Evolutionary conservation across 208 protist species (phyloP).

Genomic region (Crithidia bombi): DNA sequence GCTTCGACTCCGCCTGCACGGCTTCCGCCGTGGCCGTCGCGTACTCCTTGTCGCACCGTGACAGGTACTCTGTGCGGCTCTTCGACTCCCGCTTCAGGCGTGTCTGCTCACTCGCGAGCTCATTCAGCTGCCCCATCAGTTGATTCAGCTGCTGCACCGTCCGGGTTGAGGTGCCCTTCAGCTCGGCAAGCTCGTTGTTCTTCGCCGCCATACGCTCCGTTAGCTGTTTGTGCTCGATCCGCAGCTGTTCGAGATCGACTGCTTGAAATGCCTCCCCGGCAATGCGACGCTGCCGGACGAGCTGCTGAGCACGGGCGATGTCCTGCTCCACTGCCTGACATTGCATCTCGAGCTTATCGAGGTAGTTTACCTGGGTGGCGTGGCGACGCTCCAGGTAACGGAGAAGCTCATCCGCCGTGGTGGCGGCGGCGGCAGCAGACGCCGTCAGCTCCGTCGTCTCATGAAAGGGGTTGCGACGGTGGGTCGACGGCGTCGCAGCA

Average conservation of each 20-base stretch:
- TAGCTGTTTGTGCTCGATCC: slow-evolving; percentile 96
- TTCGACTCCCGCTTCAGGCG: slow-evolving; percentile 87
- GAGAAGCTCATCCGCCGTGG: slow-evolving; percentile 85
- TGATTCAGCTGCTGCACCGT: slow-evolving; percentile 93
- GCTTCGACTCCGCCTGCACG: slow-evolving; percentile 66
- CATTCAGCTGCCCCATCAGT: slow-evolving; percentile 88
- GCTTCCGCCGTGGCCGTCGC: slow-evolving; percentile 71
- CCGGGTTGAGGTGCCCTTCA: slow-evolving; percentile 95
- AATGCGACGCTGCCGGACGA: slow-evolving; percentile 89
- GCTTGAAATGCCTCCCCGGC: slow-evolving; percentile 93
- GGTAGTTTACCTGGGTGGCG: slow-evolving; percentile 65
- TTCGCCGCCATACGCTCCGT: slow-evolving; percentile 94
- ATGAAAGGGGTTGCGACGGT: not conserved
- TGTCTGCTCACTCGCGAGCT: slow-evolving; percentile 82
- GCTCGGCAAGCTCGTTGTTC: slow-evolving; percentile 92
- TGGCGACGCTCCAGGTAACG: slow-evolving; percentile 82
- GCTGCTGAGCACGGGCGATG: slow-evolving; percentile 83
- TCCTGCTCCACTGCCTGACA: slow-evolving; percentile 71
- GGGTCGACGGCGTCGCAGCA: not conserved
- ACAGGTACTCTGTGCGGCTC: slow-evolving; percentile 78
- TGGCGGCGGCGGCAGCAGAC: slow-evolving; percentile 11
- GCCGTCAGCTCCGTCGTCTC: slow-evolving; percentile 18
- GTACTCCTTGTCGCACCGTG: slow-evolving; percentile 67
- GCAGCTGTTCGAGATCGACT: slow-evolving; percentile 96
- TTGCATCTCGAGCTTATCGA: slow-evolving; percentile 91